These are phyloP conservation scores for Cunninghamia lanceolata DNA, from an alignment of 75 land plant genomes.

Conservation along the genomic window DNA sequence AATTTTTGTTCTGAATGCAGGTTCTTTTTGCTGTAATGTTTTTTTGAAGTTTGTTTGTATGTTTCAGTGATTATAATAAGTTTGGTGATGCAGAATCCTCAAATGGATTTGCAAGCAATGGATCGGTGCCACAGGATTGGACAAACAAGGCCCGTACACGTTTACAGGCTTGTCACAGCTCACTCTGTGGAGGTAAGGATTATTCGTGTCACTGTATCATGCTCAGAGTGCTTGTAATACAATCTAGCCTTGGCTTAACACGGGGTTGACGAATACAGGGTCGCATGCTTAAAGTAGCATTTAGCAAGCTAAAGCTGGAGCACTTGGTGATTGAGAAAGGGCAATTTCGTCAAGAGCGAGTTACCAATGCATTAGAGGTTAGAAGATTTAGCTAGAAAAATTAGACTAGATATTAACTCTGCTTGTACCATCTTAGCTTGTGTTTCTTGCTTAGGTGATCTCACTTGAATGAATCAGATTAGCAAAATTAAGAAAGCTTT, in stretches of 20 bases:
- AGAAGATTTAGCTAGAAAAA: slow-evolving; percentile 12
- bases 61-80: not conserved
- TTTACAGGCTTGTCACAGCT: slow-evolving; percentile 86
- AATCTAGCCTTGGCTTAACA: not conserved
- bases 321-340: slow-evolving; percentile 92
- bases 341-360: slow-evolving; percentile 75
- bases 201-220: not conserved
- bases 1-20: not conserved
- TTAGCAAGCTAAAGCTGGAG: slow-evolving; percentile 81
- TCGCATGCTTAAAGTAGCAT: slow-evolving; percentile 77
- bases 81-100: slow-evolving; percentile 66
- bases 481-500: not conserved
- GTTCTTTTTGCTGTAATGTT: not conserved
- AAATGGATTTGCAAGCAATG: slow-evolving; percentile 98
- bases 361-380: slow-evolving; percentile 36
- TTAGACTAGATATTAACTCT: not conserved
- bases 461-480: not conserved
- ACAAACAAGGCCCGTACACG: slow-evolving; percentile 90
- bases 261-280: slow-evolving; percentile 39
- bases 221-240: slow-evolving; percentile 1
- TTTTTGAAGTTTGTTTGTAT: not conserved
- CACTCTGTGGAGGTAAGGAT: slow-evolving; percentile 81
- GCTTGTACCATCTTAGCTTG: not conserved
- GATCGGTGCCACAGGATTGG: slow-evolving; percentile 96
- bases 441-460: not conserved